Evolutionary conservation across 495 filamentous ascomycete species (phyloP), one percentile per base, ranked within the genome.

Genomic region (Penicillium steckii): DNA sequence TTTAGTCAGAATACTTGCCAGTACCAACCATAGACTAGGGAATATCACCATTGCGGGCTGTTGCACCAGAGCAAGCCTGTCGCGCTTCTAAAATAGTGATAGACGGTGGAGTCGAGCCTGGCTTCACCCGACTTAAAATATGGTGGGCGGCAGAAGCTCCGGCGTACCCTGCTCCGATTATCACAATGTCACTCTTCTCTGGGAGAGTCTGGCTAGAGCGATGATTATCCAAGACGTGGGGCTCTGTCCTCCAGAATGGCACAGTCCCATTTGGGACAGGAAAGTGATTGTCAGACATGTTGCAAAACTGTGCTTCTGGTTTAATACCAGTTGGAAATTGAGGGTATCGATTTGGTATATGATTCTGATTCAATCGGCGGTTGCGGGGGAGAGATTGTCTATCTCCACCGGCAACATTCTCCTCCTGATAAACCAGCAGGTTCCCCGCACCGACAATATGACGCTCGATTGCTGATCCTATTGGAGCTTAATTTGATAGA

Each of bases 11-110:
- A 25, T 3, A 23, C 2, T 8, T n/a, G 9, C 8, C 3, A 44
- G 8, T 33, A 25, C n/a, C 9, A 4, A 1, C 19, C 6, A 27
- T 21, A 21, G 35, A 17, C 15, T 2, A 33, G 35, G 18, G 13
- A 26, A 4, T 13, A 8, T 47, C 38, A 68, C 71, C 71, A 53
- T 74, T 74, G 3, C 89, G 70, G 3, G 88, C 90, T 3, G 90
- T 93, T 15, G 90, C 90, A 3, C 90, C 89, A 68, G 80, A 91
- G 63, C 88, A 92, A 13, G 85, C 88, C 73, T 93, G 85, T 43
- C 89, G 76, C 12, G 89, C 89, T 67, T 95, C 90, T 3, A 95
- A 68, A 73, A 94, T 85, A 2, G 91, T 76, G 7, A 91, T 73
- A 0, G 61, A 67, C 15, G 62, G 62, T 0, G 52, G 40, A n/a